These are phyloP conservation scores for Auriscalpium orientale DNA, from an alignment of 768 basidiomycete genomes.

Conservation along the genomic window DNA sequence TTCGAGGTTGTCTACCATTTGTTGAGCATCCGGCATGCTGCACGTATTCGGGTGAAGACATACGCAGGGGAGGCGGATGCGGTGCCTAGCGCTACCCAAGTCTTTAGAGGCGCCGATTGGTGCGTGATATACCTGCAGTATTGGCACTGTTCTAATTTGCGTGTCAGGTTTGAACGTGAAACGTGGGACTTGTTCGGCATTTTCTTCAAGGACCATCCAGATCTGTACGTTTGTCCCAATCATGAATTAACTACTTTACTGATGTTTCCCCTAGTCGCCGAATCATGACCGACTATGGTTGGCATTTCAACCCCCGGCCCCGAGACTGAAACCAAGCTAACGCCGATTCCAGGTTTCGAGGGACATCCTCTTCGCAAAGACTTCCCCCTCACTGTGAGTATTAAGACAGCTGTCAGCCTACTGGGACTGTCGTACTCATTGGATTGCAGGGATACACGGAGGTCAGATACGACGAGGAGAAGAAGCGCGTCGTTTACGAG, in stretches of 20 bases:
- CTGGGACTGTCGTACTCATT: neutral
- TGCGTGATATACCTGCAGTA: constrained; percentile 25
- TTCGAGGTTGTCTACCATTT: constrained; percentile 98
- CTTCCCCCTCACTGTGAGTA: constrained; percentile 87
- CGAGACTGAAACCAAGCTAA: constrained; percentile 6
- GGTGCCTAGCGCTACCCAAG: constrained; percentile 70
- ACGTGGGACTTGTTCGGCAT: constrained; percentile 98
- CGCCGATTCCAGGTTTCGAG: constrained; percentile 63
- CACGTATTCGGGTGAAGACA: constrained; percentile 93
- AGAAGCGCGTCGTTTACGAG: constrained; percentile 95
- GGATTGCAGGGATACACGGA: constrained; percentile 87
- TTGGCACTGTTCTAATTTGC: constrained; percentile 1
- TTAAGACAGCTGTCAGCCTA: neutral
- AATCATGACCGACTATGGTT: constrained; percentile 96
- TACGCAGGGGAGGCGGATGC: constrained; percentile 90
- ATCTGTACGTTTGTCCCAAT: constrained; percentile 56
- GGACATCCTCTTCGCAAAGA: constrained; percentile 97
- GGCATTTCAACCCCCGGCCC: constrained; percentile 7
- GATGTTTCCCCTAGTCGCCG: constrained; percentile 55
- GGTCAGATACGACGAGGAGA: constrained; percentile 94
- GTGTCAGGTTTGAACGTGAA: constrained; percentile 85
- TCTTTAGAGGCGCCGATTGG: constrained; percentile 96
- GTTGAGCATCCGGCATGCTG: constrained; percentile 68
- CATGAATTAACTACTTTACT: too few species aligned
- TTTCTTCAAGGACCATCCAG: constrained; percentile 94